Percentiles rank a stretch among this genome's conserved stretches.
Evolutionary conservation across 1,284 basidiomycete genomes (phyloP).

Genomic region (Trametes pubescens): DNA sequence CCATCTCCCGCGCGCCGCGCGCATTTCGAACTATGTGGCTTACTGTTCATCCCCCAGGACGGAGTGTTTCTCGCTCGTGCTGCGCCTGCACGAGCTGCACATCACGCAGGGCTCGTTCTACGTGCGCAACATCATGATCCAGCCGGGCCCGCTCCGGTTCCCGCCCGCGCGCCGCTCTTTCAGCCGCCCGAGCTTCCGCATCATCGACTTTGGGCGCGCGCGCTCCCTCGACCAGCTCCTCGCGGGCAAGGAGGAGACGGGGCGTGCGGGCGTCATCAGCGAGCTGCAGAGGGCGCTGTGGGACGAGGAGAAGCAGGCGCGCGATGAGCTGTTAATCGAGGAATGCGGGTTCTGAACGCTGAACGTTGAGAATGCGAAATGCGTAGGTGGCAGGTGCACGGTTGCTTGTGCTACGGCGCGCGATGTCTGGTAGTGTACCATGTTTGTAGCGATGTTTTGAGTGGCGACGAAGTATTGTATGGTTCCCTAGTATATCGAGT

Average conservation of each 20-base stretch:
- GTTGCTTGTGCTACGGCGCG: no score
- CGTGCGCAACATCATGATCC: slow-evolving; percentile 55
- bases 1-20: not conserved
- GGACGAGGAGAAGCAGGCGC: slow-evolving; percentile 24
- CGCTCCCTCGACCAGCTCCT: slow-evolving; percentile 1
- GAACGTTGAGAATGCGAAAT: not conserved
- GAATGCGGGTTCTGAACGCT: slow-evolving; percentile 2
- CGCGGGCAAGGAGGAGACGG: not conserved
- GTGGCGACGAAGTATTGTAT: no score
- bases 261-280: not conserved
- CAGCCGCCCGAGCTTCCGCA: slow-evolving; percentile 50
- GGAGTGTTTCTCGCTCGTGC: slow-evolving; percentile 52
- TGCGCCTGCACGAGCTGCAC: slow-evolving; percentile 50
- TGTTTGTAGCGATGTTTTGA: no score
- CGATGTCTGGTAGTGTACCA: no score
- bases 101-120: slow-evolving; percentile 54
- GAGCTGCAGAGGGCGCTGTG: not conserved
- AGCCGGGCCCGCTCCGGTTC: slow-evolving; percentile 52
- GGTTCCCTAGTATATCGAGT: no score
- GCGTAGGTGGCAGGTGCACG: no score
- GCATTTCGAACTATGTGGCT: not conserved
- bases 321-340: slow-evolving; percentile 24
- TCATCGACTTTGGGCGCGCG: slow-evolving; percentile 60
- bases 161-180: slow-evolving; percentile 39
- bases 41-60: slow-evolving; percentile 37